Base-by-base conservation (phyloP, 2,329 filamentous ascomycete species). In the Tetracladium maxilliforme region DNA sequence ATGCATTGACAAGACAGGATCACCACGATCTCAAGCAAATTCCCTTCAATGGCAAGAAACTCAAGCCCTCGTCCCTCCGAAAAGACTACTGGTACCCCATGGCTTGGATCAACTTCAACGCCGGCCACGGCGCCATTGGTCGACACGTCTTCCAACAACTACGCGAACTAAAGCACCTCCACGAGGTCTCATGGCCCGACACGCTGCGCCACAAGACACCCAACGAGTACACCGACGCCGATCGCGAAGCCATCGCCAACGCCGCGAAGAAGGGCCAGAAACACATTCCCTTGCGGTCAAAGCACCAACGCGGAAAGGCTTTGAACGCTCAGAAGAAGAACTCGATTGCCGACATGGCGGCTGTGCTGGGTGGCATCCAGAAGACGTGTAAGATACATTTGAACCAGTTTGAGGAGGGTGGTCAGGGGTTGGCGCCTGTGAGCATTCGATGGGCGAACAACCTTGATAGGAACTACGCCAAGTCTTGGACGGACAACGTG, bases 41-140 rank as follows among this genome's bases (percentile, higher is more conserved):
- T 31, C 63, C 68, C 23, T 78, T 64, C 53, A 70, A 70, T 34
- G 72, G 71, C 48, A 78, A 77, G 45, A 76, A 79, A 49, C 60
- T 66, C 23, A 64, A 67, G 35, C 70, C 70, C 3, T 45, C 61
- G 27, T 68, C 66, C 39, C 52, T 78, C 19, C 69, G 73, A 30
- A 74, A 70, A 47, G 73, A 79, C 51, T 67, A 70, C 49, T 78
- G 74, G 72, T 51, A 53, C 17, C 66, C 67, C 6, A 51, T 77
- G 39, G 70, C 69, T 25, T 49, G 61, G 33, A 64, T 78, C 32
- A 51, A 61, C 40, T 70, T 79, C 42, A 59, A 60, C 21, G 31
- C 48, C 22, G 64, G 61, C 21, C 48, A 54, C 19, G 63, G 61
- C 30, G 42, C 51, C 14, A 52, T 71, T 10, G 72, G 73, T 14